Base-by-base conservation (phyloP, 345 rosid species). In the Boechera divaricarpa region DNA sequence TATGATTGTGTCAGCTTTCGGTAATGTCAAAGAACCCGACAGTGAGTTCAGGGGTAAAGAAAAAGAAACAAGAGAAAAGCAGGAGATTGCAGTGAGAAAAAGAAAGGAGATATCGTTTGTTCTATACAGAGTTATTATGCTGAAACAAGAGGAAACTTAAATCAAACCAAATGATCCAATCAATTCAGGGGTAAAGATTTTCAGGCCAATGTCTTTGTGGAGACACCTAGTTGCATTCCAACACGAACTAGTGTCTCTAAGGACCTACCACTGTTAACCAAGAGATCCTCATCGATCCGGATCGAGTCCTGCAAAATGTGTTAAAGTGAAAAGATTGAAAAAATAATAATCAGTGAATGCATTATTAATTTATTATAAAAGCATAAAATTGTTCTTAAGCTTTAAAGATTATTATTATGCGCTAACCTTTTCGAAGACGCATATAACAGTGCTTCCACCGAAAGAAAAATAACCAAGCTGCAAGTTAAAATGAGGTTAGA, bases 391-490 rank as follows among this genome's bases (percentile, higher is more conserved):
- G 2, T 12, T 16, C 15, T 36, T 38, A 28, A 6, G 29, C 2
- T 18, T 16, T 15, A 33, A 10, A 6, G 39, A 58, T 57, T 54
- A 41, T 57, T 54, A 41, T 51, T 1, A 41, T 15, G 28, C 1
- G 74, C 89, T 63, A 65, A 91, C 98, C 97, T 91, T 91, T 79
- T 91, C 89, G 56, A 91, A 94, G 48, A 94, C 83, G 33, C 94
- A 90, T 59, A 94, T 87, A 53, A 94, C 95, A 0, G 98, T 94
- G 86, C 98, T 94, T 73, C 98, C 98, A 51, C 98, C 98, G 16
- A 94, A 94, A 0, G 97, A 85, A 83, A 91, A 94, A 80, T 91
- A 91, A 73, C 98, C 96, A 45, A 86, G 81, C 98, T 94, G 91
- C 63, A 72, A 49, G 80, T 77, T 42, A 21, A 69, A 8, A 64